phyloP scores from a whole-genome alignment of 106 monocot species.

The Iris macrosiphon region DNA sequence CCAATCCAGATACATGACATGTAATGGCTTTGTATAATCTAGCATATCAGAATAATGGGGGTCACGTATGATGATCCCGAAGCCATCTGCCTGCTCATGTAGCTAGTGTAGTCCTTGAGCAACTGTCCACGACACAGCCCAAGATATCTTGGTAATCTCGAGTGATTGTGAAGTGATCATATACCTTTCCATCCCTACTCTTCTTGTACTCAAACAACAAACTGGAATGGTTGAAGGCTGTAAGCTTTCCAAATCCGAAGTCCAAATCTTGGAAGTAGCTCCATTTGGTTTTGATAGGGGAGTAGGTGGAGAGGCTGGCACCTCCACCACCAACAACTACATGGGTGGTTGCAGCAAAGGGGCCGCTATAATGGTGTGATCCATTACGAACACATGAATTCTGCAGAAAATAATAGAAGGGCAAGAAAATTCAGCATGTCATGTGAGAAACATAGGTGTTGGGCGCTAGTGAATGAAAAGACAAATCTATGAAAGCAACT shows the following conservation, averaged over 20 bases:
- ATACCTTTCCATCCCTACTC: slow-evolving; percentile 65
- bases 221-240: slow-evolving; percentile 60
- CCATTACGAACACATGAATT: slow-evolving; percentile 39
- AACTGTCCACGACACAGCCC: slow-evolving; percentile 58
- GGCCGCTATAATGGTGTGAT: slow-evolving; percentile 48
- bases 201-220: slow-evolving; percentile 78
- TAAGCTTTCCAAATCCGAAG: slow-evolving; percentile 75
- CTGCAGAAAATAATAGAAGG: slow-evolving; percentile 18
- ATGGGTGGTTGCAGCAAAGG: slow-evolving; percentile 75
- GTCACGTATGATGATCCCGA: no score
- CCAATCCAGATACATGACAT: no score
- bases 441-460: background rate
- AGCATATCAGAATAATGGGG: no score
- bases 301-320: slow-evolving; percentile 50
- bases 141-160: slow-evolving; percentile 77
- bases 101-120: slow-evolving; percentile 62
- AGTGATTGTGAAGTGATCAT: slow-evolving; percentile 68
- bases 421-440: background rate
- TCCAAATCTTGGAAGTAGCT: slow-evolving; percentile 59
- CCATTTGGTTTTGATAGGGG: slow-evolving; percentile 37
- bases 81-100: slow-evolving; percentile 38
- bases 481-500: no score
- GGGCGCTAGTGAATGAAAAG: no score
- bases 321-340: slow-evolving; percentile 85
- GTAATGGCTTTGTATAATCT: no score